phyloP scores from a whole-genome alignment of 2,329 filamentous ascomycete genomes.

The Nemania abortiva region DNA sequence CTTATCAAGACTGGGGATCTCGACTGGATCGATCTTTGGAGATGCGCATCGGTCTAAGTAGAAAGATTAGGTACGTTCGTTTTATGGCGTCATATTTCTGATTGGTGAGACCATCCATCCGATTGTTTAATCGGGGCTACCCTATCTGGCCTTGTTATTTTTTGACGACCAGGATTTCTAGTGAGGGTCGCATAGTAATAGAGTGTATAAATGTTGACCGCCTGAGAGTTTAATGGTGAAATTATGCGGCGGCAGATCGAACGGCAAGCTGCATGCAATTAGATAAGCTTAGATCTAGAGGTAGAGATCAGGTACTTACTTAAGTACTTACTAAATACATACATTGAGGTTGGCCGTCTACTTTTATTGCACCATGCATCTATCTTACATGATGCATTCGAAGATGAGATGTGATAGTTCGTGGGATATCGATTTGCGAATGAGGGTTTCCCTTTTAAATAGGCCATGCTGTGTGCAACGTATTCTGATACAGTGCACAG shows the following conservation, averaged over 20 bases:
- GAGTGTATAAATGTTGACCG: no score
- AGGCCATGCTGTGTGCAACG: not conserved
- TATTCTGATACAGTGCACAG: not conserved
- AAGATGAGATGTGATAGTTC: not conserved
- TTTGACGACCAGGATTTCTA: not conserved
- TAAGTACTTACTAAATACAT: no score
- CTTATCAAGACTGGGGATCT: conserved; percentile 33
- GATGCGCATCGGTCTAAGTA: conserved; percentile 4
- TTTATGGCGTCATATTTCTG: conserved; percentile 27
- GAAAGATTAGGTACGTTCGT: conserved; percentile 15
- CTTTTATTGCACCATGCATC: no score
- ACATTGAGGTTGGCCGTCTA: no score
- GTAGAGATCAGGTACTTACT: not conserved
- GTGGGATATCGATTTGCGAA: not conserved
- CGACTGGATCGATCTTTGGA: conserved; percentile 24
- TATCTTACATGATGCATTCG: no score
- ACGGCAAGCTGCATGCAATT: no score
- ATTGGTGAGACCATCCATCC: conserved; percentile 17
- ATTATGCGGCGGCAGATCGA: not conserved
- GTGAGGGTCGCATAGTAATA: not conserved
- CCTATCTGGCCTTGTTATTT: conserved; percentile 8
- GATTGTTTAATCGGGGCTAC: not conserved
- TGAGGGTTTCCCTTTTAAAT: not conserved
- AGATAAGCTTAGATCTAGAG: not conserved
- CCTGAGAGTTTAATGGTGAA: not conserved